Evolutionary conservation across 768 basidiomycete genomes (phyloP).

Genomic region (Termitomyces sp.): DNA sequence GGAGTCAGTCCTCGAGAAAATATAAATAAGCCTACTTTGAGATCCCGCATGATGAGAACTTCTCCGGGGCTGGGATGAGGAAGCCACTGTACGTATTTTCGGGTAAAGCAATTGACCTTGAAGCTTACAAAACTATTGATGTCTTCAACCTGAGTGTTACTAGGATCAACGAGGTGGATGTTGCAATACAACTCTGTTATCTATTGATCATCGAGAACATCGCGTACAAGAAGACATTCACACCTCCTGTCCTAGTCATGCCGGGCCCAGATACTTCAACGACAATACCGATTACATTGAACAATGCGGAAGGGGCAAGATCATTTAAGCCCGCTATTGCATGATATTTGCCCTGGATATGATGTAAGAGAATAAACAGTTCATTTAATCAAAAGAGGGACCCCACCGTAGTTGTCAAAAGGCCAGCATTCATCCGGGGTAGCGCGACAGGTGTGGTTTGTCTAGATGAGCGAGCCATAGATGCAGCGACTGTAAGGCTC

Average conservation of each 20-base stretch:
- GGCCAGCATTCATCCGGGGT: background rate
- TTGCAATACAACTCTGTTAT: constrained; percentile 39
- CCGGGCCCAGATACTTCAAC: constrained; percentile 10
- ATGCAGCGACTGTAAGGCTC: background rate
- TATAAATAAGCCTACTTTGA: constrained; percentile 35
- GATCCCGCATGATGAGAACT: constrained; percentile 41
- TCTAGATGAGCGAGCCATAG: background rate
- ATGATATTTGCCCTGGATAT: constrained; percentile 11
- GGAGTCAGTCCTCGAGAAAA: background rate
- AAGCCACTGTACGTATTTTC: constrained; percentile 40
- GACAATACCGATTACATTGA: constrained; percentile 21
- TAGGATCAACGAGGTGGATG: constrained; percentile 48
- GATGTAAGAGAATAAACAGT: background rate
- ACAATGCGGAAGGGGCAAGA: background rate
- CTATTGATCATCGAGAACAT: background rate
- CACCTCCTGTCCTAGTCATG: constrained; percentile 21
- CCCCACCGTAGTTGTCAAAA: background rate
- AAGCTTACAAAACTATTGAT: constrained; percentile 18
- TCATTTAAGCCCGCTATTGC: constrained; percentile 7
- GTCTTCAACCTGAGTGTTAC: constrained; percentile 28
- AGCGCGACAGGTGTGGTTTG: background rate
- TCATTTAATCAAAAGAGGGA: background rate
- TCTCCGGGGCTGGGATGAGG: constrained; percentile 44
- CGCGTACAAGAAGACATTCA: constrained; percentile 4
- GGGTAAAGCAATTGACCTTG: constrained; percentile 47